Percentiles rank a stretch among this genome's conserved stretches.
Evolutionary conservation across 495 filamentous ascomycete genomes (phyloP).

Genomic region (Hypomontagnella submonticulosa): DNA sequence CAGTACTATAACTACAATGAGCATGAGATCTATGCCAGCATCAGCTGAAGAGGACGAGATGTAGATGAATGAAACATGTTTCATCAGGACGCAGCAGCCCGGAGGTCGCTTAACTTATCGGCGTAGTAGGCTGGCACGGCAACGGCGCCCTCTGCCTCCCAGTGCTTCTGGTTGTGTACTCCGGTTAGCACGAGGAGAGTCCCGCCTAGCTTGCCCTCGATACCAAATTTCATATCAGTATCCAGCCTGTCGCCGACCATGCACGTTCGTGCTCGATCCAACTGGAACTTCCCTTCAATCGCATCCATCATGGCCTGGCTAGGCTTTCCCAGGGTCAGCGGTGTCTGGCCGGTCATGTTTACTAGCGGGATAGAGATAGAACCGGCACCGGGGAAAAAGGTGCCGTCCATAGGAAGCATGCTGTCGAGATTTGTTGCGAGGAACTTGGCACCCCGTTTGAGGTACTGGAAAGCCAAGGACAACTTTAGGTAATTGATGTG

Average conservation of each 20-base stretch:
- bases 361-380: slow-evolving; percentile 81
- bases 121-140: slow-evolving; percentile 81
- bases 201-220: slow-evolving; percentile 89
- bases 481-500: slow-evolving; percentile 95
- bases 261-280: slow-evolving; percentile 85
- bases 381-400: slow-evolving; percentile 92
- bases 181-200: slow-evolving; percentile 93
- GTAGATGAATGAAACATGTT: not conserved
- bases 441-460: slow-evolving; percentile 85
- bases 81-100: slow-evolving; percentile 44
- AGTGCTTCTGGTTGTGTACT: slow-evolving; percentile 83
- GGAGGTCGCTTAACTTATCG: slow-evolving; percentile 83
- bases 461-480: slow-evolving; percentile 83
- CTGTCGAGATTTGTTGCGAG: slow-evolving; percentile 93
- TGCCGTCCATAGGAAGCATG: slow-evolving; percentile 80
- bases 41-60: not conserved
- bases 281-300: slow-evolving; percentile 92
- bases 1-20: not conserved
- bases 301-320: slow-evolving; percentile 99
- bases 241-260: slow-evolving; percentile 97
- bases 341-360: slow-evolving; percentile 76
- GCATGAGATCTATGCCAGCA: slow-evolving; percentile 12
- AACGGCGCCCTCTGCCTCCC: slow-evolving; percentile 68
- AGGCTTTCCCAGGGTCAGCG: slow-evolving; percentile 88
- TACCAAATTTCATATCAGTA: slow-evolving; percentile 95